Base-by-base conservation (phyloP, 2,329 filamentous ascomycete genomes). In the Trichoderma atrobrunneum region DNA sequence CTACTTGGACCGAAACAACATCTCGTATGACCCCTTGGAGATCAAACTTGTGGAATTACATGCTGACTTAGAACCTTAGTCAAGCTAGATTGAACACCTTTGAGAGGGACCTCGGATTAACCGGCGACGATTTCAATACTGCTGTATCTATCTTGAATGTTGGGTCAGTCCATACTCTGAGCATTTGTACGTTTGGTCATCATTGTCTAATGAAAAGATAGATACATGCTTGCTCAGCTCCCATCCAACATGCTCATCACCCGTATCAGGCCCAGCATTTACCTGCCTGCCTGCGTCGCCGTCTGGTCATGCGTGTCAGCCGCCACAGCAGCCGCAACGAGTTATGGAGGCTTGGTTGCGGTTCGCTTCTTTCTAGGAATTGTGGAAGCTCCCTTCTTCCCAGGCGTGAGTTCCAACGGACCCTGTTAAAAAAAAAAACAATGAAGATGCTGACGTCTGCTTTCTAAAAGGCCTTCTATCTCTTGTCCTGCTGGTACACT, bases 401-500 rank as follows among this genome's bases (percentile, higher is more conserved):
- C 85, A 0, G 85, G 85, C 0, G 65, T 69, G 28, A 60, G 65
- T 61, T n/a, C 8, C 8, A 10, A 43, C 16, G 18, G 14, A 7
- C 5, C 18, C 7, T 2, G 26, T 7, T 26, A 3, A 26, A 3
- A 3, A 26, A 5, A 26, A 26, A 24, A 24, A 6, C 3, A 30
- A 6, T 18, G 43, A 7, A 8, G 4, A 30, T 30, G n/a, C 54
- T 60, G 14, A 69, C 7, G 0, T 60, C 0, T 43, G 11, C 26
- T 26, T 34, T 1, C 36, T n/a, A 8, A 60, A 12, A 69, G 65
- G 83, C 84, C 0, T 83, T 87, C 0, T 87, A 86, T 61, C 73
- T 88, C 56, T 66, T 80, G 24, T 75, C 86, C 0, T 78, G 86
- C 0, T 88, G 87, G 73, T 93, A 93, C 76, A 92, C 89, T 0